These are phyloP conservation scores for Fusarium odoratissimum DNA, from an alignment of 2,329 filamentous ascomycete species.

Conservation along the genomic window DNA sequence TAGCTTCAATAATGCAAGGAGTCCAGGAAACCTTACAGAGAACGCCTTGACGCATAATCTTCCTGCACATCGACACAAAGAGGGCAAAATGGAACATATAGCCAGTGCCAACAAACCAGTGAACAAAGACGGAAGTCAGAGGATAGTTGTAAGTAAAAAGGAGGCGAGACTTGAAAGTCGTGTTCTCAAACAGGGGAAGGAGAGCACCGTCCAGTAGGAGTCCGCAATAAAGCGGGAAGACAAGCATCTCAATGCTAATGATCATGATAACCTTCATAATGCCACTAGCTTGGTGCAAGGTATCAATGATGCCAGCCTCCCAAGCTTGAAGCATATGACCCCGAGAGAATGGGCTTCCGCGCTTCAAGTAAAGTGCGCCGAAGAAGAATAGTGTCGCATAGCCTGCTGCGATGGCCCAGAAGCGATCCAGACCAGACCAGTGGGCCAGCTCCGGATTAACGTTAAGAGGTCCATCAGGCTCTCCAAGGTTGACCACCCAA, in stretches of 20 bases:
- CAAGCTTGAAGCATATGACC: conserved; percentile 67
- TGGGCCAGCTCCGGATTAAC: conserved; percentile 70
- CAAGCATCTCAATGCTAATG: conserved; percentile 98
- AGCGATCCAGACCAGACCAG: conserved; percentile 74
- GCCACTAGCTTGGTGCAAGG: conserved; percentile 91
- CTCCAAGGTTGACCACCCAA: conserved; percentile 69
- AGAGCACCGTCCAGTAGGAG: conserved; percentile 89
- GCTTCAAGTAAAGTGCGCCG: conserved; percentile 82
- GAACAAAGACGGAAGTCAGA: conserved; percentile 91
- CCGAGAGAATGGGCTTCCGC: conserved; percentile 75
- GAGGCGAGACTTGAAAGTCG: conserved; percentile 80
- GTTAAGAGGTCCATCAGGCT: conserved; percentile 51
- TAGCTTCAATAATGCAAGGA: neutral
- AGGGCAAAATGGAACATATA: conserved; percentile 99
- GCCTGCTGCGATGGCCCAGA: conserved; percentile 80
- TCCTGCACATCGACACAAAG: conserved; percentile 98
- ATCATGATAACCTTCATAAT: conserved; percentile 98
- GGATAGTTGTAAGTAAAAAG: conserved; percentile 83
- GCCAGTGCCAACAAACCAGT: conserved; percentile 98
- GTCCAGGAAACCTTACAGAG: conserved; percentile 73
- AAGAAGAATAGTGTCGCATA: conserved; percentile 81
- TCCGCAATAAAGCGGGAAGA: conserved; percentile 96
- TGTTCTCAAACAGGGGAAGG: conserved; percentile 86
- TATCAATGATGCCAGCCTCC: conserved; percentile 84
- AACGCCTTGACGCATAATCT: conserved; percentile 95